A percentile compares a stretch with the other conserved stretches of the same genome.
Conservation (phyloP, 177 flowering plant species). For the Vitis hybrid region DNA sequence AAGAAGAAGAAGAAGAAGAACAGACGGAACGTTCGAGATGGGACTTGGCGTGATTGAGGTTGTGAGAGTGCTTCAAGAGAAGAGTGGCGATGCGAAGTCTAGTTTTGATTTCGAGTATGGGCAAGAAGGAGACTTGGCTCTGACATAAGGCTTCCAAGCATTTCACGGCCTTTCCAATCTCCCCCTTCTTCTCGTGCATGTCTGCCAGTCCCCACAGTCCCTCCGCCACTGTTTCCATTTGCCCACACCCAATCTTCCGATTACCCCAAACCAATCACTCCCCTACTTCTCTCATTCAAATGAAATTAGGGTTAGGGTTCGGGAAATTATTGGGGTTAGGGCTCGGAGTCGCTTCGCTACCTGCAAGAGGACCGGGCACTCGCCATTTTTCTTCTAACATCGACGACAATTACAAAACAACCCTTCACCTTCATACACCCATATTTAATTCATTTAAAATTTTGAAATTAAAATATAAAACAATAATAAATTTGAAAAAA, state of each 20-base stretch:
- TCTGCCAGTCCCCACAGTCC: conserved; percentile 95
- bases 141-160: conserved; percentile 92
- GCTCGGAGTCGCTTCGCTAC: no score
- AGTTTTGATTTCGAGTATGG: conserved; percentile 78
- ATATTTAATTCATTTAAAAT: no score
- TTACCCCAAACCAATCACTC: no score
- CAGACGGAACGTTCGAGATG: conserved; percentile 77
- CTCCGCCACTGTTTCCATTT: conserved; percentile 78
- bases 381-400: no score
- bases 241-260: background rate
- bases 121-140: conserved; percentile 71
- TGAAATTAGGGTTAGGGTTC: no score
- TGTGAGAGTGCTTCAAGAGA: conserved; percentile 67
- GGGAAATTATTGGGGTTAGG: no score
- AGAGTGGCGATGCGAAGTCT: conserved; percentile 75
- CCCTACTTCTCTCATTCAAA: no score
- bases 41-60: conserved; percentile 77
- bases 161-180: conserved; percentile 66
- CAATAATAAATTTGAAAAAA: no score
- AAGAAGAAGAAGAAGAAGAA: background rate
- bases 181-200: conserved; percentile 58
- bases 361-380: no score
- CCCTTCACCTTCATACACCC: no score
- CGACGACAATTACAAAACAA: no score
- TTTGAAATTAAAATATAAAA: no score